A percentile compares a stretch with the other conserved stretches of the same genome.
Evolutionary conservation across 768 basidiomycete genomes (phyloP).

Genomic region (Neoboletus brunneissimus): DNA sequence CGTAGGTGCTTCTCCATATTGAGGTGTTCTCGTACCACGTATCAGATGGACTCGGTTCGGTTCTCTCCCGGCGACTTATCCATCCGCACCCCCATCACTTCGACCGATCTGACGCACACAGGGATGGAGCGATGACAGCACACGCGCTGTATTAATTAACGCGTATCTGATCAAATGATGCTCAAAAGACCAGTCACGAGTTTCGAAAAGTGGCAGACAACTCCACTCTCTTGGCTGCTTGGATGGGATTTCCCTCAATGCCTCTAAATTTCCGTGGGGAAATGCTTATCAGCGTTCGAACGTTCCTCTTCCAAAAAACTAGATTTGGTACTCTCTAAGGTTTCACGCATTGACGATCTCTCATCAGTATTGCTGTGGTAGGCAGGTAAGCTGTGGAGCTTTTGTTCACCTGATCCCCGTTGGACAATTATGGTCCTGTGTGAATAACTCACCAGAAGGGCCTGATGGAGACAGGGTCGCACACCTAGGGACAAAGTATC

Average conservation of each 20-base stretch:
- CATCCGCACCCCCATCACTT: background rate
- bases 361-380: background rate
- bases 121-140: background rate
- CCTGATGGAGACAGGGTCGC: background rate
- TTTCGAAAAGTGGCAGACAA: background rate
- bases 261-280: background rate
- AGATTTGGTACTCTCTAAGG: background rate
- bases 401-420: background rate
- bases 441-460: background rate
- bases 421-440: background rate
- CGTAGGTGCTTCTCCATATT: background rate
- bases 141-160: background rate
- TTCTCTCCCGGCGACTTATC: background rate
- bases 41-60: background rate
- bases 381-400: background rate
- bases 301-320: background rate
- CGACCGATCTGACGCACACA: background rate
- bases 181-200: background rate
- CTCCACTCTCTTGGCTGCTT: background rate
- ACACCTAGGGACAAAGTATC: background rate
- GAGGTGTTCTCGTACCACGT: background rate
- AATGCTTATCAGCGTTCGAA: background rate
- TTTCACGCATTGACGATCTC: background rate
- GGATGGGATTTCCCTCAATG: background rate
- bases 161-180: background rate